A percentile compares a stretch with the other conserved stretches of the same genome.
phyloP scores from a whole-genome alignment of 768 basidiomycete species.

The Panaeolus cyanescens region DNA sequence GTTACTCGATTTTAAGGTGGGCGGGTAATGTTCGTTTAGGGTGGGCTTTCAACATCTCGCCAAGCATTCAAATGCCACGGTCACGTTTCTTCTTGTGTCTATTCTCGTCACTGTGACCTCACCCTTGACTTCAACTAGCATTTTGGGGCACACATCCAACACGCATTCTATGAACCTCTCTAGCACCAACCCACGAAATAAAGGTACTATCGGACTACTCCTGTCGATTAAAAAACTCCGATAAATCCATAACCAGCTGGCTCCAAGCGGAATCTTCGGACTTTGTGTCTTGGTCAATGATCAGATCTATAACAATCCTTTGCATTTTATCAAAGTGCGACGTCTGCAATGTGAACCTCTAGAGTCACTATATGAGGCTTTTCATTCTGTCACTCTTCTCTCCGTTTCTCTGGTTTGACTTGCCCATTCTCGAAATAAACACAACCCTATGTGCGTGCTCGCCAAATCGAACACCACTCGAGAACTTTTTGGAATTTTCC shows the following conservation, averaged over 20 bases:
- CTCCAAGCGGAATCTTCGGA: too few species aligned
- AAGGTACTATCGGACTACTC: too few species aligned
- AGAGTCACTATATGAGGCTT: background rate
- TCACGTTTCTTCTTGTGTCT: background rate
- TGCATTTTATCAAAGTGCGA: background rate
- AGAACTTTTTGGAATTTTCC: background rate
- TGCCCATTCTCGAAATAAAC: background rate
- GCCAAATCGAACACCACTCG: background rate
- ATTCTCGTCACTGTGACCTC: background rate
- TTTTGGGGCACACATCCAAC: background rate
- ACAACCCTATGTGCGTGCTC: background rate
- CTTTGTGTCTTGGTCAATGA: too few species aligned
- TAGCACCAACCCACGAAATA: background rate
- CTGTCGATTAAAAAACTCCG: too few species aligned
- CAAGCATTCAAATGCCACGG: background rate
- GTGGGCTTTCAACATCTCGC: background rate
- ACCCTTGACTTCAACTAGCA: too few species aligned
- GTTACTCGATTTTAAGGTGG: background rate
- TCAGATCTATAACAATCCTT: too few species aligned
- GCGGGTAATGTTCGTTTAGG: slow-evolving; percentile 1
- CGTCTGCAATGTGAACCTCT: background rate
- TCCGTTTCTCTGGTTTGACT: background rate
- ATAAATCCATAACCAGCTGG: too few species aligned
- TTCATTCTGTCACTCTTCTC: background rate
- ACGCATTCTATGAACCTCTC: background rate